Conservation (phyloP, 208 protist genomes). For the Crithidia acanthocephali region DNA sequence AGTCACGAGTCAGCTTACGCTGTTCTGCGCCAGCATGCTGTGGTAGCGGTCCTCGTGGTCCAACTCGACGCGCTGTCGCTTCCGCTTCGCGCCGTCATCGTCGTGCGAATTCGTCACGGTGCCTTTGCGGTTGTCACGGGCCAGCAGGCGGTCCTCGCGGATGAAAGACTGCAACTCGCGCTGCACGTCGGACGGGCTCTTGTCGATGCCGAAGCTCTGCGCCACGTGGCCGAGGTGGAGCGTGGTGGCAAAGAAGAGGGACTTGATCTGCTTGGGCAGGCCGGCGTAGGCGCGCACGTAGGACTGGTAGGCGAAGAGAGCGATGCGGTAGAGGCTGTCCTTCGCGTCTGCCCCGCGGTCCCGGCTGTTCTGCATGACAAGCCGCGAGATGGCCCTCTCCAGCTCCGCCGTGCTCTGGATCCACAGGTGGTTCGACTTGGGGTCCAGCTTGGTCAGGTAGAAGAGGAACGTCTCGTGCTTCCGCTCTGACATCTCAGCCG, state of each 20-base stretch:
- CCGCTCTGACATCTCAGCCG: slow-evolving; percentile 70
- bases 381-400: slow-evolving; percentile 92
- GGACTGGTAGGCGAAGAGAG: slow-evolving; percentile 97
- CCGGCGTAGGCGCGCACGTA: slow-evolving; percentile 98
- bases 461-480: slow-evolving; percentile 88
- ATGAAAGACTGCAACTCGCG: slow-evolving; percentile 61
- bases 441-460: slow-evolving; percentile 96
- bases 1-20: slow-evolving; percentile 80
- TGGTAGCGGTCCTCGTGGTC: slow-evolving; percentile 77
- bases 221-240: slow-evolving; percentile 97
- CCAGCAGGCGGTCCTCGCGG: slow-evolving; percentile 68
- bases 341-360: slow-evolving; percentile 21
- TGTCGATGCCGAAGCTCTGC: slow-evolving; percentile 91
- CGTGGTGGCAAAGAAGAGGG: slow-evolving; percentile 71
- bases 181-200: slow-evolving; percentile 85
- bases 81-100: slow-evolving; percentile 31
- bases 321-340: slow-evolving; percentile 96
- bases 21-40: slow-evolving; percentile 83
- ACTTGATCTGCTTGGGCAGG: slow-evolving; percentile 52
- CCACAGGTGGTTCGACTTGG: slow-evolving; percentile 94
- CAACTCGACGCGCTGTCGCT: slow-evolving; percentile 72
- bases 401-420: slow-evolving; percentile 94
- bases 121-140: slow-evolving; percentile 61
- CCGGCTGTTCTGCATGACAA: slow-evolving; percentile 64
- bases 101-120: slow-evolving; percentile 30